Evolutionary conservation across 179 eudicot species (phyloP).

Genomic region (Carnegiea gigantea): DNA sequence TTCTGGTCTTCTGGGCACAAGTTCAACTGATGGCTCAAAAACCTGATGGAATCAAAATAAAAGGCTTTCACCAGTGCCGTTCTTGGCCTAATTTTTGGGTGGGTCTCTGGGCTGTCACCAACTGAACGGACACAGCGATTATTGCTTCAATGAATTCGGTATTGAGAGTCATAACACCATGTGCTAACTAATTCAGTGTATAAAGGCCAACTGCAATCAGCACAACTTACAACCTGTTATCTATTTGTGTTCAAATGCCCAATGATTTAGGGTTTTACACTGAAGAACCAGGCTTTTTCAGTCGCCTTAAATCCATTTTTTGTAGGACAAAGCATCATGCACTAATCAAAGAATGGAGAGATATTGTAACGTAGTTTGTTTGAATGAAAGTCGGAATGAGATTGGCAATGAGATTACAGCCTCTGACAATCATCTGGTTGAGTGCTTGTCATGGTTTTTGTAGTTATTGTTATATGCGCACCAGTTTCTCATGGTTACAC

Average conservation of each 20-base stretch:
- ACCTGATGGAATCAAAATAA: constrained; percentile 3
- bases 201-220: neutral
- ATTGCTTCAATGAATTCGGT: neutral
- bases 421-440: no score
- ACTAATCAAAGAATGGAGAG: no score
- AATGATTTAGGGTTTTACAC: neutral
- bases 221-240: neutral
- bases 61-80: neutral
- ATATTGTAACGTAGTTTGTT: no score
- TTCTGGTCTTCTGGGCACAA: constrained; percentile 67
- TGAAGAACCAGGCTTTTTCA: no score
- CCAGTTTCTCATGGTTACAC: no score
- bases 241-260: neutral
- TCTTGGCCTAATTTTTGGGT: neutral
- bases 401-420: neutral
- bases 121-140: neutral
- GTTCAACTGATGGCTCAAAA: constrained; percentile 22
- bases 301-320: no score
- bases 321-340: no score
- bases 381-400: no score
- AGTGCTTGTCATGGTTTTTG: no score
- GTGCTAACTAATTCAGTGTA: neutral
- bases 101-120: neutral
- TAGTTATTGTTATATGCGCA: no score
- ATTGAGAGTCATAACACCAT: neutral